phyloP scores from a whole-genome alignment of 2,329 filamentous ascomycete genomes.

The Arthrobotrys sphaeroides region DNA sequence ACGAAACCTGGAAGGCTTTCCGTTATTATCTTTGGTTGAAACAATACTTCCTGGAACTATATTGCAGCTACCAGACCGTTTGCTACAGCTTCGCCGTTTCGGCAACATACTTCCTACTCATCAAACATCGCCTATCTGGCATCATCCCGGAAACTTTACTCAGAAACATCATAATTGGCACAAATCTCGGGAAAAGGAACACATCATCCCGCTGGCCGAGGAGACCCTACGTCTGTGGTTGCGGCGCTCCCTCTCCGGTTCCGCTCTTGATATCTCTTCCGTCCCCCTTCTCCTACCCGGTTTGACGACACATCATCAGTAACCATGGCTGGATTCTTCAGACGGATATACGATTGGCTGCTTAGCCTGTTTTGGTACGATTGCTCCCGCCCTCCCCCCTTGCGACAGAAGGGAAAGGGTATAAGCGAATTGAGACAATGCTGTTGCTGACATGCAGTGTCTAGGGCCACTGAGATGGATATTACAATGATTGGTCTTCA shows the following conservation, averaged over 20 bases:
- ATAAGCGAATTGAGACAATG: conserved; percentile 45
- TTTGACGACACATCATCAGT: conserved; percentile 54
- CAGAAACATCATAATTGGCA: conserved; percentile 14
- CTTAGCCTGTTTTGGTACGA: conserved; percentile 94
- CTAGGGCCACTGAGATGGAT: conserved; percentile 98
- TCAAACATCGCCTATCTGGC: conserved; percentile 1
- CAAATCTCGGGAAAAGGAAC: background rate
- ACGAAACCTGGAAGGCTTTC: conserved; percentile 6
- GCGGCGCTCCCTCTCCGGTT: conserved; percentile 22
- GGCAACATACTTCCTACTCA: background rate
- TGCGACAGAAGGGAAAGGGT: background rate
- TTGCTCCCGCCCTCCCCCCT: background rate
- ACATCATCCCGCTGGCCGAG: conserved; percentile 13
- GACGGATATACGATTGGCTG: conserved; percentile 96
- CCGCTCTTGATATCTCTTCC: conserved; percentile 36
- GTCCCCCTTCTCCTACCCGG: conserved; percentile 12
- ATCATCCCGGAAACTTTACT: conserved; percentile 6
- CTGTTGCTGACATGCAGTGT: conserved; percentile 55
- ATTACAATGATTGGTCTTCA: conserved; percentile 98
- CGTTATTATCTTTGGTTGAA: background rate
- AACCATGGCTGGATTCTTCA: conserved; percentile 89
- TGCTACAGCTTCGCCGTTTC: background rate
- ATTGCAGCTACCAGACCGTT: background rate
- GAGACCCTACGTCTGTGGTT: conserved; percentile 29
- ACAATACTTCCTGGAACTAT: background rate